Percentiles rank a stretch among this genome's conserved stretches.
These are phyloP conservation scores for Acanthamoeba triangularis DNA, from an alignment of 208 protist species.

Conservation along the genomic window DNA sequence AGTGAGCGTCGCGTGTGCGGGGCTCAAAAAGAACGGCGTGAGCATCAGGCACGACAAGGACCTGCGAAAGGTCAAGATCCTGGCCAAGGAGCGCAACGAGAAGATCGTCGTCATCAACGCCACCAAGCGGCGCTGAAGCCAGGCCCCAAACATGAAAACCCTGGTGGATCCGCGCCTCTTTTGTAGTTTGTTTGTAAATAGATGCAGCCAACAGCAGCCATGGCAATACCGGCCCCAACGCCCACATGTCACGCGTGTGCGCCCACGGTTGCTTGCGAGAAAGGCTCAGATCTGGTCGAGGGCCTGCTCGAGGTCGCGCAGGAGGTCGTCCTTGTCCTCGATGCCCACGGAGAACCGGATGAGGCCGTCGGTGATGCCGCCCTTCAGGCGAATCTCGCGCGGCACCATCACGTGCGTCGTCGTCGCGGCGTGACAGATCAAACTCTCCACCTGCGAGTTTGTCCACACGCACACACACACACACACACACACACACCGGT, in stretches of 20 bases:
- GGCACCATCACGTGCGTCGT: conserved; percentile 97
- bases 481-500: too few relatives aligned
- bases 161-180: too few relatives aligned
- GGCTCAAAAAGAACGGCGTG: neutral
- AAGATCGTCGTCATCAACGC: conserved; percentile 14
- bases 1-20: neutral
- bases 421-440: conserved; percentile 95
- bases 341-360: conserved; percentile 96
- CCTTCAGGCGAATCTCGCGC: conserved; percentile 90
- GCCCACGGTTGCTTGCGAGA: neutral
- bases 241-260: too few relatives aligned
- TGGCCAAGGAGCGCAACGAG: neutral
- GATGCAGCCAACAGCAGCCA: too few relatives aligned
- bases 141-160: too few relatives aligned
- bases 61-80: conserved; percentile 27
- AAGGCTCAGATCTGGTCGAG: conserved; percentile 80
- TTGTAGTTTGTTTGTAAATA: too few relatives aligned
- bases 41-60: neutral
- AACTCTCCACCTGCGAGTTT: conserved; percentile 96
- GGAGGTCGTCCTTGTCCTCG: conserved; percentile 95
- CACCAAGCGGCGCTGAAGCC: neutral
- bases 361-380: conserved; percentile 95
- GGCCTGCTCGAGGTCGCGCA: conserved; percentile 94
- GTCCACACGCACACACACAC: too few relatives aligned
- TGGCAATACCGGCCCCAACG: too few relatives aligned